Percentiles rank a stretch among this genome's conserved stretches.
These are phyloP conservation scores for Penicillium sp. DNA, from an alignment of 2,329 filamentous ascomycete genomes.

Conservation along the genomic window DNA sequence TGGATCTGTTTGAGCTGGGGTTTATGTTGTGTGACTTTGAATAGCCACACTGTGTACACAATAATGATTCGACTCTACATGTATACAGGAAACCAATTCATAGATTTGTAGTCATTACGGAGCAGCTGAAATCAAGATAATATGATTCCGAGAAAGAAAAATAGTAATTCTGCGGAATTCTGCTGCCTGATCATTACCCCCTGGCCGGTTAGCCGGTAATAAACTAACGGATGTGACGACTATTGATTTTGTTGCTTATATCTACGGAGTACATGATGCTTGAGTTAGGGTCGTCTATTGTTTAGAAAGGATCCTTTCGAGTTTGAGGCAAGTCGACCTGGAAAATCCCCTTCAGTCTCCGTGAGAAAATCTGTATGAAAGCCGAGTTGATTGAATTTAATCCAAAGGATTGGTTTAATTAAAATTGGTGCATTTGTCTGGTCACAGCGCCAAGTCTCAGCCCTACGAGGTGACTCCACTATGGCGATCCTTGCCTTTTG, in stretches of 20 bases:
- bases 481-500: neutral
- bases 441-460: conserved; percentile 6
- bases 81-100: neutral
- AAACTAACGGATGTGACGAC: neutral
- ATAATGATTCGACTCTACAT: neutral
- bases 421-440: neutral
- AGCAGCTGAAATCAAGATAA: neutral
- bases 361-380: neutral
- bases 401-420: no score
- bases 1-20: neutral
- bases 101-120: no score
- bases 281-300: neutral
- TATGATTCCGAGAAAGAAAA: neutral
- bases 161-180: neutral
- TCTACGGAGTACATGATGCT: neutral
- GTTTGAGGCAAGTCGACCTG: neutral
- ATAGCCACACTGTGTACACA: neutral
- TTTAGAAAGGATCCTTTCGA: no score
- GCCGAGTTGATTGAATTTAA: neutral
- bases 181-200: neutral
- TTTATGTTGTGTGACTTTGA: neutral
- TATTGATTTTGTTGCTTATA: neutral
- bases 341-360: no score
- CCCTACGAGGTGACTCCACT: conserved; percentile 6
- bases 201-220: neutral